Conservation (phyloP, 345 rosid species). For the Corymbia maculata region DNA sequence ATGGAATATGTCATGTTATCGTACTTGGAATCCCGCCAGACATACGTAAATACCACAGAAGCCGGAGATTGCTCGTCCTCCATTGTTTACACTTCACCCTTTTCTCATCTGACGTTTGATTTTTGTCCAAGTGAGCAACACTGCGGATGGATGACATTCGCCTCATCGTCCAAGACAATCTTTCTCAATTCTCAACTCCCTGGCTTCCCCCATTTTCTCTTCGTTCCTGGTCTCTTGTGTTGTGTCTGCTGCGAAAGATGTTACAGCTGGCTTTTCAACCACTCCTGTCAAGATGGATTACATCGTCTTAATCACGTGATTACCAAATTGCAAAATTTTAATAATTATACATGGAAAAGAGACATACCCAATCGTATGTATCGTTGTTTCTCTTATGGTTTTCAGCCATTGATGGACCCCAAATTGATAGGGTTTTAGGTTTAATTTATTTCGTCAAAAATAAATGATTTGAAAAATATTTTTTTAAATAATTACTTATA, state of each 20-base stretch:
- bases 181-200: not conserved
- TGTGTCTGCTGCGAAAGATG: not conserved
- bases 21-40: not conserved
- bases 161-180: not conserved
- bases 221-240: not conserved
- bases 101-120: not conserved
- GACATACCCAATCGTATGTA: not conserved
- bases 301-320: not conserved
- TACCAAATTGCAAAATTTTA: not conserved
- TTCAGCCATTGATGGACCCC: too few relatives aligned
- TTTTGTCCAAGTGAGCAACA: not conserved
- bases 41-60: not conserved
- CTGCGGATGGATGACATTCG: not conserved
- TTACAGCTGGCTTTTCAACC: not conserved
- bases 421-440: not conserved
- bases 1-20: not conserved
- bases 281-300: not conserved
- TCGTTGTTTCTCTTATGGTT: too few relatives aligned
- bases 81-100: not conserved
- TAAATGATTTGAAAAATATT: rapidly evolving
- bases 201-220: not conserved
- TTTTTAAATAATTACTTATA: rapidly evolving
- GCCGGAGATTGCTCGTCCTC: not conserved
- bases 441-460: too few relatives aligned
- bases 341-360: not conserved